Evolutionary conservation across 2,329 filamentous ascomycete genomes (phyloP), one percentile per base, ranked within the genome.

Genomic region (Drechmeria coniospora): DNA sequence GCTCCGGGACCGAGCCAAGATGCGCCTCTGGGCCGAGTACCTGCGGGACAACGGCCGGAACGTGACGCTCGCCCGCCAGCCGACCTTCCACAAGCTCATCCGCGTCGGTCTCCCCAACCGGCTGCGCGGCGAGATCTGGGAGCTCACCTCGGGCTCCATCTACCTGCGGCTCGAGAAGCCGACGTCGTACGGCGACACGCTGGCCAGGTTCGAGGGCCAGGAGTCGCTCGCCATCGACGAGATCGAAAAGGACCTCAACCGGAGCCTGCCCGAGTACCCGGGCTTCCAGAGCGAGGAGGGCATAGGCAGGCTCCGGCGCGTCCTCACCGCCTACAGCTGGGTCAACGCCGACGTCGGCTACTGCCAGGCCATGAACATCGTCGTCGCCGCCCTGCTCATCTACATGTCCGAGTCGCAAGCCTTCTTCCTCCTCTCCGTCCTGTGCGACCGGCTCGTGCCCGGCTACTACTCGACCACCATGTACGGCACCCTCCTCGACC

Each of bases 321-420:
- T 98, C 21, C 64, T 98, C 30, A 95, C 87, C 2, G 90, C 90
- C 4, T 98, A 98, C 59, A 94, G 86, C 56, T 98, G 90, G 90
- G 81, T 78, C 26, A 90, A 98, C 44, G 70, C 81, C 29, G 84
- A 94, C 39, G 86, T 98, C 30, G 90, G 90, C 39, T 98, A 98
- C 54, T 98, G 90, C 52, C 90, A 98, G 56, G 90, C 90, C 36
- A 98, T 98, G 90, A 98, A 98, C 53, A 98, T 98, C 41, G 90
- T 98, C 19, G 87, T 94, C 30, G 90, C 90, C 12, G 90, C 90
- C n/a, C 61, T 98, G 32, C 67, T 98, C 42, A 98, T 98, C 63
- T 95, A 95, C 61, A 92, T 92, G 74, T 95, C 86, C 7, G 90
- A 98, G 54, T 56, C 79, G 0, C 90, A 98, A 55, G 90, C 90